Base-by-base conservation (phyloP, 2,329 filamentous ascomycete genomes). In the Epichloe coenophiala region DNA sequence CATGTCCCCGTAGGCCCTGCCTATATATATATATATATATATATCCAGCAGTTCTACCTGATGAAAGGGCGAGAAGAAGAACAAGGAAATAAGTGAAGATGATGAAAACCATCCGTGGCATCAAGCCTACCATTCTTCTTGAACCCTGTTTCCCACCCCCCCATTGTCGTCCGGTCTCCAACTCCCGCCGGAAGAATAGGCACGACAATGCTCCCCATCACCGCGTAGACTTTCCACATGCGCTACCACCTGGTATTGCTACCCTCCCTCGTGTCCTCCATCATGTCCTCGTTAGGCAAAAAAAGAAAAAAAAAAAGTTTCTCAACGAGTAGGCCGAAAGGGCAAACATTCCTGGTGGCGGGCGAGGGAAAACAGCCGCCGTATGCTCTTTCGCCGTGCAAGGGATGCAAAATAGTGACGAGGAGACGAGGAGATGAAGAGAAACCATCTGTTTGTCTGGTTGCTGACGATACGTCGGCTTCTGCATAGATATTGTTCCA, bases 401-500 rank as follows among this genome's bases (percentile, higher is more conserved):
- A 31, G 31, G n/a, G 15, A 39, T 39, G 19, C 41, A 31, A 27
- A 43, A 43, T 21, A 35, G 42, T 45, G 27, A 45, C 17, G 42
- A 4, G 11, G 6, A 19, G 3, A 15, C 17, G 42, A 4, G 11
- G 6, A 19, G 3, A 15, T 46, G n/a, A 27, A 36, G 33, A n/a
- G 23, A 17, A 44, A 33, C 13, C 15, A 41, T 33, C 11, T 49
- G 39, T 49, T 43, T 36, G 40, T 33, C 38, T 11, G 17, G 33
- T 11, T 11, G 48, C 48, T 49, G 48, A 49, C 40, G 49, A 51
- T 39, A 15, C 38, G 31, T 31, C 31, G 31, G 31, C 11, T 15
- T 31, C 41, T 27, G 48, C 48, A 37, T 35, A 56, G 39, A 36
- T 60, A 66, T 66, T 66, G 63, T 65, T 65, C 56, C 47, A 49